phyloP scores from a whole-genome alignment of 768 basidiomycete species.

The Lactifluus subvellereus region DNA sequence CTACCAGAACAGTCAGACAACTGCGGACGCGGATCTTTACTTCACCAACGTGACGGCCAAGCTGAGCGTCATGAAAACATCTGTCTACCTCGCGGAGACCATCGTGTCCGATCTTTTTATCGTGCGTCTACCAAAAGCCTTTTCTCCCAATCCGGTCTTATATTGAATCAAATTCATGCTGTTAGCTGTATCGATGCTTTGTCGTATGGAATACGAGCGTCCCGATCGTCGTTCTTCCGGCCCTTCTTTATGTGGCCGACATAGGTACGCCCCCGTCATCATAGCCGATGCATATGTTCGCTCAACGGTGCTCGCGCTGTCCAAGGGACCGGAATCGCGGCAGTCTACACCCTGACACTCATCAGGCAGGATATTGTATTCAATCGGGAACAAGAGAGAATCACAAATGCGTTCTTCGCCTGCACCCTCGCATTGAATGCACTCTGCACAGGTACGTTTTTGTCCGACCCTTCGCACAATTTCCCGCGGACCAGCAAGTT shows the following conservation, averaged over 20 bases:
- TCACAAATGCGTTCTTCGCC: slow-evolving; percentile 21
- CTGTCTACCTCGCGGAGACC: slow-evolving; percentile 17
- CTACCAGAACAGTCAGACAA: neutral
- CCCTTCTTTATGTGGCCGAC: slow-evolving; percentile 19
- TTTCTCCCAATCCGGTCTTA: neutral
- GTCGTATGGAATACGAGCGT: slow-evolving; percentile 19
- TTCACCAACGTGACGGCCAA: neutral
- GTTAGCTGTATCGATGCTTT: slow-evolving; percentile 21
- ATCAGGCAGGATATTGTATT: neutral
- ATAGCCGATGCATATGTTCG: neutral
- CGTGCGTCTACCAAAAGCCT: neutral
- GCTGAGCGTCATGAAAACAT: slow-evolving; percentile 17
- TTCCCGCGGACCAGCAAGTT: neutral
- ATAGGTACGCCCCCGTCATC: slow-evolving; percentile 1
- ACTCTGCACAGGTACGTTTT: slow-evolving; percentile 18
- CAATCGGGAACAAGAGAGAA: slow-evolving; percentile 8
- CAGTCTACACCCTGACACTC: slow-evolving; percentile 11
- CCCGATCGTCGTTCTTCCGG: slow-evolving; percentile 1
- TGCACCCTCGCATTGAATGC: slow-evolving; percentile 21
- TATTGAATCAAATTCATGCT: neutral
- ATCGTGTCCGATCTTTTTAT: slow-evolving; percentile 22
- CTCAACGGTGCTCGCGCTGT: neutral
- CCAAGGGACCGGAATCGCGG: slow-evolving; percentile 13
- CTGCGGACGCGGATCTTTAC: neutral
- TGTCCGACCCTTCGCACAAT: neutral